phyloP scores from a whole-genome alignment of 1,139 yeast species.

The Geotrichum histeridarum region DNA sequence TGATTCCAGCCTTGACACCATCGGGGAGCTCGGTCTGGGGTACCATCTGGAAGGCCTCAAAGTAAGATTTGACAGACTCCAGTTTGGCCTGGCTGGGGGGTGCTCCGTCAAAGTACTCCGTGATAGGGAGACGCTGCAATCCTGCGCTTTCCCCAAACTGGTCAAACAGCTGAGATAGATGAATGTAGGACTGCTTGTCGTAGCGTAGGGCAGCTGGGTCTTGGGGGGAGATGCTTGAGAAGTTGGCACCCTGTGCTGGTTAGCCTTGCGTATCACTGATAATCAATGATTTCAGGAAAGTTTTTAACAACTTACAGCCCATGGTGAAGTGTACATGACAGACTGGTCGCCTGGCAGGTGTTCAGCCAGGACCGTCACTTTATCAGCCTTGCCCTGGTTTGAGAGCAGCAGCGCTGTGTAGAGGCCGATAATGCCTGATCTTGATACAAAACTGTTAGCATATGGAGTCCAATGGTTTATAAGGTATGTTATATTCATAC shows the following conservation, averaged over 20 bases:
- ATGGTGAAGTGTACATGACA: slow-evolving; percentile 66
- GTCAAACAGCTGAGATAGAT: slow-evolving; percentile 44
- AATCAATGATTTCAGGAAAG: too few relatives aligned
- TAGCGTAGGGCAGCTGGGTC: slow-evolving; percentile 48
- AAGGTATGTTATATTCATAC: slow-evolving; percentile 24
- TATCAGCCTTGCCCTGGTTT: slow-evolving; percentile 43
- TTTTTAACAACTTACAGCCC: slow-evolving; percentile 57
- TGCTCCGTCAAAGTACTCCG: slow-evolving; percentile 49
- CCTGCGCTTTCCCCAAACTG: slow-evolving; percentile 49
- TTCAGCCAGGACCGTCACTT: slow-evolving; percentile 58
- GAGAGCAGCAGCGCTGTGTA: slow-evolving; percentile 53
- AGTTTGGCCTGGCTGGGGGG: slow-evolving; percentile 38
- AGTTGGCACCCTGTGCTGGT: slow-evolving; percentile 40
- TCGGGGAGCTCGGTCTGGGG: slow-evolving; percentile 40
- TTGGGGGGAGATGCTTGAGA: slow-evolving; percentile 59
- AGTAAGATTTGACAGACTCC: slow-evolving; percentile 44
- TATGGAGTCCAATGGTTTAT: background rate
- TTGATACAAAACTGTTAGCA: slow-evolving; percentile 18
- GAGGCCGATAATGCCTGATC: slow-evolving; percentile 70
- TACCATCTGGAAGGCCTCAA: slow-evolving; percentile 39
- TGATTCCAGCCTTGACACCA: slow-evolving; percentile 51
- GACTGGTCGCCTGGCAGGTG: slow-evolving; percentile 71
- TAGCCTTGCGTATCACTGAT: too few relatives aligned
- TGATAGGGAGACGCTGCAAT: slow-evolving; percentile 48
- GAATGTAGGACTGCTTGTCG: slow-evolving; percentile 53